Evolutionary conservation across 306 rosid species (phyloP).

Genomic region (Hippophae tibetana): DNA sequence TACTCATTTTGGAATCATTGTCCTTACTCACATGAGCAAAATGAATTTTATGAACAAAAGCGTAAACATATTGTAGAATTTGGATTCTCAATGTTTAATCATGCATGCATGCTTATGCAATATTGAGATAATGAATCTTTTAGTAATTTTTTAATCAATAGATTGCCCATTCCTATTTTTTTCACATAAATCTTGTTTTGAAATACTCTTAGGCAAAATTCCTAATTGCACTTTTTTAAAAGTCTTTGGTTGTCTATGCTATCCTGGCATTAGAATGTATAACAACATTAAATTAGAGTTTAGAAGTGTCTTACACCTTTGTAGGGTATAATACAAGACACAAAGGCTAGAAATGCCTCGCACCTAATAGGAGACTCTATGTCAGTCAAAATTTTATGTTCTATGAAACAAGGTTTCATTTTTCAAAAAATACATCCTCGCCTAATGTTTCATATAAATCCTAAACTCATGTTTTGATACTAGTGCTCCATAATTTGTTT

Average conservation of each 20-base stretch:
- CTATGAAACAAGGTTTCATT: neutral
- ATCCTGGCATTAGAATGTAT: neutral
- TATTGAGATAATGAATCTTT: too few species aligned
- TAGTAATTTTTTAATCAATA: too few species aligned
- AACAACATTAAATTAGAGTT: neutral
- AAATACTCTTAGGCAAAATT: neutral
- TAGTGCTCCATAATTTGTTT: too few species aligned
- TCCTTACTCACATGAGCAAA: too few species aligned
- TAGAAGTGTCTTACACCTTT: neutral
- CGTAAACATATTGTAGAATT: too few species aligned
- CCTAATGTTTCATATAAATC: too few species aligned
- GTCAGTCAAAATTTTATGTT: too few species aligned
- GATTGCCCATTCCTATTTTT: neutral
- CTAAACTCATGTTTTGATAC: too few species aligned
- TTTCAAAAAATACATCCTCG: neutral
- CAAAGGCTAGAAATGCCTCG: neutral
- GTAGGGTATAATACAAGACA: neutral
- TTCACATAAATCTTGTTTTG: neutral
- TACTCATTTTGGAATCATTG: too few species aligned
- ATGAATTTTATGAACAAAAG: too few species aligned
- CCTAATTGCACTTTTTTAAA: neutral
- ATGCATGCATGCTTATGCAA: too few species aligned
- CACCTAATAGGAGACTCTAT: neutral
- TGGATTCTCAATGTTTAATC: too few species aligned
- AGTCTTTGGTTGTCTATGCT: neutral